Percentiles rank a stretch among this genome's conserved stretches.
Conservation (phyloP, 768 basidiomycete genomes). For the Suillus fuscotomentosus region DNA sequence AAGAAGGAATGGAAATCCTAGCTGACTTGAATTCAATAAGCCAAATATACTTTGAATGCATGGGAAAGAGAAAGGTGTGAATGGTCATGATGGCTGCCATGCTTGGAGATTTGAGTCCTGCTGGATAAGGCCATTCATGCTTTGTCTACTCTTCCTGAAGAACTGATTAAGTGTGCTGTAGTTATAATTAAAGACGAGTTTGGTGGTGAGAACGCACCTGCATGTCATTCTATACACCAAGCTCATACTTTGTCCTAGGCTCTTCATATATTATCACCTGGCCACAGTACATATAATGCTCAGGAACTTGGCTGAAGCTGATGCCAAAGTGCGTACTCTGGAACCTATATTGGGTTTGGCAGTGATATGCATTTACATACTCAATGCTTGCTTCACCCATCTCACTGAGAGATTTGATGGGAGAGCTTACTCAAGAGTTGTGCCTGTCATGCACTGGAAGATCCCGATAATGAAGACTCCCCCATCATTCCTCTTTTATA, state of each 20-base stretch:
- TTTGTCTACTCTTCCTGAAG: not conserved
- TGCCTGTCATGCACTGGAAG: not conserved
- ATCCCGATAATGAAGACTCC: not conserved
- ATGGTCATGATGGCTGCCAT: no score
- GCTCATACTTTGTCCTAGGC: not conserved
- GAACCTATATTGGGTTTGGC: not conserved
- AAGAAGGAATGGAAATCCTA: not conserved
- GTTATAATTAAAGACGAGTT: not conserved
- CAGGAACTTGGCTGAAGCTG: not conserved
- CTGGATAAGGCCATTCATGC: not conserved
- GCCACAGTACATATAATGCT: not conserved
- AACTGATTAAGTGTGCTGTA: not conserved
- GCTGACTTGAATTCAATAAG: not conserved
- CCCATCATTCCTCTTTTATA: not conserved
- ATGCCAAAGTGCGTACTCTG: not conserved
- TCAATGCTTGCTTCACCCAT: not conserved
- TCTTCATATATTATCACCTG: not conserved
- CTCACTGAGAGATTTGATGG: not conserved
- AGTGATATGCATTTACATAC: not conserved
- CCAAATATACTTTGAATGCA: not conserved
- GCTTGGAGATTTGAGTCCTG: not conserved
- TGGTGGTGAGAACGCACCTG: not conserved
- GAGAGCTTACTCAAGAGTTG: not conserved
- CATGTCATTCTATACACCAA: not conserved
- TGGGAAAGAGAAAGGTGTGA: not conserved